phyloP scores from a whole-genome alignment of 2,329 filamentous ascomycete genomes.

The Domatiomyces globalis region DNA sequence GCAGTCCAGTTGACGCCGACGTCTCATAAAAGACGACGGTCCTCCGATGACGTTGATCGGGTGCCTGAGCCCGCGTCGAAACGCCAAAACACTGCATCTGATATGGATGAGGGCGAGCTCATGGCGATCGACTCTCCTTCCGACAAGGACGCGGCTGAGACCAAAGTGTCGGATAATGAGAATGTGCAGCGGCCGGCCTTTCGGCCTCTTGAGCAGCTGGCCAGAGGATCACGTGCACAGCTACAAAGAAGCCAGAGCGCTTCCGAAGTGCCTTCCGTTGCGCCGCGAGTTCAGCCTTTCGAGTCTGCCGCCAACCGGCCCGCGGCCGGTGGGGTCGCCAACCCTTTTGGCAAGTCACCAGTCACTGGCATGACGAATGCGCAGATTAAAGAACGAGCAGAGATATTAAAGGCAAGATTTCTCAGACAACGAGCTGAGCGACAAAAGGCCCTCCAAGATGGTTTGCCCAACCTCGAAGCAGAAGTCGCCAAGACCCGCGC shows the following conservation, averaged over 20 bases:
- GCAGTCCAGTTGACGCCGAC: not conserved
- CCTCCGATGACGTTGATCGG: not conserved
- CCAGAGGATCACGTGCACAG: not conserved
- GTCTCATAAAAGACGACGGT: not conserved
- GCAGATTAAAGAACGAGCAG: slow-evolving; percentile 12
- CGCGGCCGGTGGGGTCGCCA: not conserved
- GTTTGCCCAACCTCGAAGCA: slow-evolving; percentile 32
- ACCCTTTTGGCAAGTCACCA: not conserved
- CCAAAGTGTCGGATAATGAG: slow-evolving; percentile 8
- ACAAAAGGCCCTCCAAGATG: slow-evolving; percentile 36
- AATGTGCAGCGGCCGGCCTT: not conserved
- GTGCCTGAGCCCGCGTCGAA: not conserved
- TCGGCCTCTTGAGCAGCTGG: not conserved
- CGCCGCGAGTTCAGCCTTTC: not conserved
- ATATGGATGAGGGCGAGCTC: not conserved
- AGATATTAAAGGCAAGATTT: slow-evolving; percentile 19
- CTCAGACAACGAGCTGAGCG: slow-evolving; percentile 28
- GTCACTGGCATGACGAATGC: slow-evolving; percentile 11
- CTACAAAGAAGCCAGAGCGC: not conserved
- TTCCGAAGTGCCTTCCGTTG: not conserved
- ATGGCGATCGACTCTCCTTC: slow-evolving; percentile 6
- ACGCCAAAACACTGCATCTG: not conserved
- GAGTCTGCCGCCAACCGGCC: slow-evolving; percentile 3
- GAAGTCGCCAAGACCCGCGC: slow-evolving; percentile 29
- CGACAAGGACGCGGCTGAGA: slow-evolving; percentile 9